A percentile compares a stretch with the other conserved stretches of the same genome.
Conservation (phyloP, 176 grass and related monocot species). For the Avena insularis region DNA sequence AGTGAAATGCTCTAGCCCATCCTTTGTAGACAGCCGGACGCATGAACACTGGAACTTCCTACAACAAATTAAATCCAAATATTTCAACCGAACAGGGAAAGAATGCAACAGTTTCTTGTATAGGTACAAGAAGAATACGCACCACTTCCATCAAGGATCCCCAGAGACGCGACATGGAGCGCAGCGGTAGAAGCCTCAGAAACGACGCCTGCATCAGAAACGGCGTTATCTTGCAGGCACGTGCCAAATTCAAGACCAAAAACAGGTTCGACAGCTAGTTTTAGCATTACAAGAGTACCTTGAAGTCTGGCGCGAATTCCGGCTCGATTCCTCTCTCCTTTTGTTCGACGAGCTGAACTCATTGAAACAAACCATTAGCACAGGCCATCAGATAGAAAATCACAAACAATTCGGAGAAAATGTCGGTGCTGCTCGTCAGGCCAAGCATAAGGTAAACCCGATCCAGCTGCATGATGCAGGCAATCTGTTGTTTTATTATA, state of each 20-base stretch:
- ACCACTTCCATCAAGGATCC: slow-evolving; percentile 86
- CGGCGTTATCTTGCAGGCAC: background rate
- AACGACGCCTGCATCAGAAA: slow-evolving; percentile 70
- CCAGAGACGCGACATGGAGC: slow-evolving; percentile 82
- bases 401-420: background rate
- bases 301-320: slow-evolving; percentile 70
- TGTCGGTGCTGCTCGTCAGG: background rate
- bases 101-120: background rate
- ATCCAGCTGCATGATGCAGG: no score
- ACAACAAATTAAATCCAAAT: background rate
- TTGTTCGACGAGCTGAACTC: slow-evolving; percentile 54
- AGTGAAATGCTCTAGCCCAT: slow-evolving; percentile 86
- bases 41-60: slow-evolving; percentile 72
- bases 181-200: slow-evolving; percentile 75
- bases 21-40: slow-evolving; percentile 65
- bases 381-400: background rate
- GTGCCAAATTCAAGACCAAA: background rate
- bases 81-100: slow-evolving; percentile 11
- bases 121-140: slow-evolving; percentile 11
- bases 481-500: no score
- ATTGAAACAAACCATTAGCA: slow-evolving; percentile 21
- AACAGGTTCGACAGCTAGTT: background rate
- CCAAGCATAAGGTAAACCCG: no score
- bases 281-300: slow-evolving; percentile 46
- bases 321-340: slow-evolving; percentile 79